phyloP scores from a whole-genome alignment of 2,329 filamentous ascomycete genomes.

The Emericellopsis cladophorae region DNA sequence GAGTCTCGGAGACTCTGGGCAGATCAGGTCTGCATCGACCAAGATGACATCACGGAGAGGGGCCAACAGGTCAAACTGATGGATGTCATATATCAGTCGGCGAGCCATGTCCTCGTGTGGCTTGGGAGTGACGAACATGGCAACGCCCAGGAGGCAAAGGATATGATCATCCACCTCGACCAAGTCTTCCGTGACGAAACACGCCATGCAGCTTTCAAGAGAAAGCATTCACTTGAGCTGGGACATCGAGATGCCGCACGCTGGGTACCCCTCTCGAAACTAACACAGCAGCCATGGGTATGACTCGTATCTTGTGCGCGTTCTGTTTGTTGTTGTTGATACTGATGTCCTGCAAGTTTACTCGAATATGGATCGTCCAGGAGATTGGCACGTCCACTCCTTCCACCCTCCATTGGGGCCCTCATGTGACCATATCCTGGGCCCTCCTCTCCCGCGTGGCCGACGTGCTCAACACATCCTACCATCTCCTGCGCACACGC shows the following conservation, averaged over 20 bases:
- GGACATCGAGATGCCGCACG: constrained; percentile 11
- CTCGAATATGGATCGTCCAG: constrained; percentile 22
- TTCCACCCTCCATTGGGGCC: constrained; percentile 20
- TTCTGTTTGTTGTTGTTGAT: neutral
- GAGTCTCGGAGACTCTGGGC: constrained; percentile 19
- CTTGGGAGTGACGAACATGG: constrained; percentile 15
- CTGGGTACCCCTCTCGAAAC: constrained; percentile 18
- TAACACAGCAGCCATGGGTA: constrained; percentile 19
- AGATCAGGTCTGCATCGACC: constrained; percentile 27
- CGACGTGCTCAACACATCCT: constrained; percentile 17
- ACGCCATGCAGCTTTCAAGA: constrained; percentile 13
- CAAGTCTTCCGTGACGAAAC: constrained; percentile 16
- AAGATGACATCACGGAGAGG: constrained; percentile 19
- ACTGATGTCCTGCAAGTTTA: constrained; percentile 11
- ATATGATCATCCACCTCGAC: constrained; percentile 13
- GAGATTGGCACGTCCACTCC: constrained; percentile 20
- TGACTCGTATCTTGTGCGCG: constrained; percentile 1
- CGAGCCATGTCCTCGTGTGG: constrained; percentile 20
- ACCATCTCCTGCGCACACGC: constrained; percentile 15
- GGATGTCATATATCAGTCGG: constrained; percentile 21
- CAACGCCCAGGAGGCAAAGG: constrained; percentile 13
- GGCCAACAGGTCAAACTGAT: constrained; percentile 23
- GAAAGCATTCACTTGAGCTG: constrained; percentile 16
- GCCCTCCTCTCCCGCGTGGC: constrained; percentile 15
- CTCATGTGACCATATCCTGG: constrained; percentile 16